Percentiles rank a stretch among this genome's conserved stretches.
Conservation (phyloP, 495 filamentous ascomycete genomes). For the Hypoxylon fragiforme region DNA sequence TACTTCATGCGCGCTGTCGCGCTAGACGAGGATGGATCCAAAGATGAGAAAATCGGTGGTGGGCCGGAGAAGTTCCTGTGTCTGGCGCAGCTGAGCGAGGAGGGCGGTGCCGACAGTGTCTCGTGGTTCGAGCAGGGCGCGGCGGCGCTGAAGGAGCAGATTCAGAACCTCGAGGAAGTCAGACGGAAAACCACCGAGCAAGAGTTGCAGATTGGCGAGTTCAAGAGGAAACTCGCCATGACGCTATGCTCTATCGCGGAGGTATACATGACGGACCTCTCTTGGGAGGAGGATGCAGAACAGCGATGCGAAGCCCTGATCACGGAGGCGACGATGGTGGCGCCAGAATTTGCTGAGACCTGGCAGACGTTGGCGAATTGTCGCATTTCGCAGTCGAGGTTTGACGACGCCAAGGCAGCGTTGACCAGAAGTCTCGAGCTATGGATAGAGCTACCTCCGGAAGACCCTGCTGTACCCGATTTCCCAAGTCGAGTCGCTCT, state of each 20-base stretch:
- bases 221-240: slow-evolving; percentile 76
- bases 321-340: slow-evolving; percentile 79
- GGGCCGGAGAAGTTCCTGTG: slow-evolving; percentile 95
- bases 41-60: slow-evolving; percentile 63
- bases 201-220: slow-evolving; percentile 58
- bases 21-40: slow-evolving; percentile 73
- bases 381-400: slow-evolving; percentile 79
- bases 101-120: slow-evolving; percentile 82
- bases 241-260: slow-evolving; percentile 89
- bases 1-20: slow-evolving; percentile 71
- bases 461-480: slow-evolving; percentile 68
- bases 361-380: slow-evolving; percentile 93
- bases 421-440: slow-evolving; percentile 72
- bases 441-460: slow-evolving; percentile 76
- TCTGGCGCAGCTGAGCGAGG: slow-evolving; percentile 88
- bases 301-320: slow-evolving; percentile 79
- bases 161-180: slow-evolving; percentile 54
- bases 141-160: slow-evolving; percentile 64
- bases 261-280: slow-evolving; percentile 97
- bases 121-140: slow-evolving; percentile 86
- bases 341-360: slow-evolving; percentile 74
- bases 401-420: slow-evolving; percentile 77
- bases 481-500: slow-evolving; percentile 84
- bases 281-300: slow-evolving; percentile 90
- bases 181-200: slow-evolving; percentile 44